phyloP scores from a whole-genome alignment of 805 yeast species.

The Cyberlindnera lachancei region DNA sequence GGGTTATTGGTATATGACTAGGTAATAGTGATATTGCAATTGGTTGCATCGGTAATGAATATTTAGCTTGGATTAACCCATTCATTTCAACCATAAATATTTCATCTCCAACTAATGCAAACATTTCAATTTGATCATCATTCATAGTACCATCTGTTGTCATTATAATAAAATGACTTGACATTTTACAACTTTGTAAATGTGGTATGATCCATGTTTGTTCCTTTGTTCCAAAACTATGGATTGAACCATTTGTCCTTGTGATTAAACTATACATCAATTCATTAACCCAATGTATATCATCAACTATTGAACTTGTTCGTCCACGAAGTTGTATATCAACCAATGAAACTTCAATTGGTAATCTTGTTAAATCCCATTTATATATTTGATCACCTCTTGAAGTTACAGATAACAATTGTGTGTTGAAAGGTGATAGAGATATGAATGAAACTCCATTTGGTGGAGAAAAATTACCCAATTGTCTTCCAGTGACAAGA shows the following conservation, averaged over 20 bases:
- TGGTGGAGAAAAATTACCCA: constrained; percentile 46
- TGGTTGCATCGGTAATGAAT: constrained; percentile 31
- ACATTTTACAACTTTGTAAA: constrained; percentile 6
- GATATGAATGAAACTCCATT: constrained; percentile 56
- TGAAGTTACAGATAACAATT: constrained; percentile 42
- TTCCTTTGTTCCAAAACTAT: constrained; percentile 40
- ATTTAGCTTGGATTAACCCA: constrained; percentile 26
- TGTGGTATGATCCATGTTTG: constrained; percentile 21
- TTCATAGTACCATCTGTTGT: too few species aligned
- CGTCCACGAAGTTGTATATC: constrained; percentile 59
- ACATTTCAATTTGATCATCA: constrained; percentile 4
- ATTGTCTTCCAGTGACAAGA: constrained; percentile 30
- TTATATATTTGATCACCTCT: constrained; percentile 58
- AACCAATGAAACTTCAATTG: constrained; percentile 41
- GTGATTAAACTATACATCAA: constrained; percentile 43
- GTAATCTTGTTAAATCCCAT: constrained; percentile 54
- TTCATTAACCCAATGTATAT: constrained; percentile 45
- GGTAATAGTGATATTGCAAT: constrained; percentile 22
- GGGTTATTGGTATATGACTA: constrained; percentile 14
- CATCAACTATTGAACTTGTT: constrained; percentile 45
- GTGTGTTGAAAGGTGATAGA: constrained; percentile 53
- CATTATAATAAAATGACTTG: too few species aligned
- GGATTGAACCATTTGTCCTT: constrained; percentile 48
- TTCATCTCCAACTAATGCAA: constrained; percentile 8
- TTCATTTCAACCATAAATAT: constrained; percentile 20